Conservation (phyloP, 73 alveolate species). For the Paramecium tetraurelia region DNA sequence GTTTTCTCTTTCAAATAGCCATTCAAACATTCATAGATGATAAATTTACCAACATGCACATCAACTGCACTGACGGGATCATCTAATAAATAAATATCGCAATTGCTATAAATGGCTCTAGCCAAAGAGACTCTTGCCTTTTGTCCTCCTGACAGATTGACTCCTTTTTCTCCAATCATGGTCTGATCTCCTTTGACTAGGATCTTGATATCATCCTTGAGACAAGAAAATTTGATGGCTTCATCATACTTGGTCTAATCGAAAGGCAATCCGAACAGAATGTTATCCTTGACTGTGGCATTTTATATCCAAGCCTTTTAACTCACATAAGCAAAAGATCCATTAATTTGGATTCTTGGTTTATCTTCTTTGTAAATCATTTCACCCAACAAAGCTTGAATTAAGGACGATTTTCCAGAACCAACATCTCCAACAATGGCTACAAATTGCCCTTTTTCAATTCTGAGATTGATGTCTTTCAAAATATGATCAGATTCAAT, state of each 20-base stretch:
- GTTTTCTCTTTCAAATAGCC: constrained; percentile 22
- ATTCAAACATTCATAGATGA: constrained; percentile 20
- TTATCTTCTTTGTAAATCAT: constrained; percentile 49
- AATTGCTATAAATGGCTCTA: constrained; percentile 85
- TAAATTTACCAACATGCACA: constrained; percentile 57
- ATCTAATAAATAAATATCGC: constrained; percentile 78
- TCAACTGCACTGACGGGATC: constrained; percentile 64
- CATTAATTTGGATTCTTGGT: constrained; percentile 45
- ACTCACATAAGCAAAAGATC: constrained; percentile 69
- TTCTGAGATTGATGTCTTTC: neutral
- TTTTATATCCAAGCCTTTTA: constrained; percentile 93
- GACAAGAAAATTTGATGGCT: constrained; percentile 81
- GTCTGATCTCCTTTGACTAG: constrained; percentile 86
- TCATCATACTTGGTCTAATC: constrained; percentile 79
- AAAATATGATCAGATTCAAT: neutral
- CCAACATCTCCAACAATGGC: constrained; percentile 66
- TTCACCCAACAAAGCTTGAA: constrained; percentile 56
- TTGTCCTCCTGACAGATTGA: constrained; percentile 96
- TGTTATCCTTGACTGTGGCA: constrained; percentile 91
- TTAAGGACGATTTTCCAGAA: constrained; percentile 62
- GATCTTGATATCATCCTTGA: constrained; percentile 84
- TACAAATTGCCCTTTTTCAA: constrained; percentile 37
- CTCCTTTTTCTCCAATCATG: constrained; percentile 95
- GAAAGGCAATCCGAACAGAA: constrained; percentile 81
- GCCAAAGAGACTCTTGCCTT: constrained; percentile 95